phyloP scores from a whole-genome alignment of 2,329 filamentous ascomycete genomes.

The Scedosporium boydii region DNA sequence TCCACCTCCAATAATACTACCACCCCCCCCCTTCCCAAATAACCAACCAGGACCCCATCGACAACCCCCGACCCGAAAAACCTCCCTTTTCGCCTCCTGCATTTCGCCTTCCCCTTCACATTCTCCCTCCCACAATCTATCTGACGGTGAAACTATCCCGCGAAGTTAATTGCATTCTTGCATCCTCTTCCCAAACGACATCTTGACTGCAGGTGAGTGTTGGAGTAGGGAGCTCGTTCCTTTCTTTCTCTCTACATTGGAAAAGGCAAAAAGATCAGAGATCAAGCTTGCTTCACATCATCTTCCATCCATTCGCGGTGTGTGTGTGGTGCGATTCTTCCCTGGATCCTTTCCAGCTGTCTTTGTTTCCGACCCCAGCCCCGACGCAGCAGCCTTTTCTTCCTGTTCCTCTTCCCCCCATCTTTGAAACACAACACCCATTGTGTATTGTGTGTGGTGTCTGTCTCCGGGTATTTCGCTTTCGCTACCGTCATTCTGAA shows the following conservation, averaged over 20 bases:
- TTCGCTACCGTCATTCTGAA: not conserved
- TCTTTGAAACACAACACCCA: not conserved
- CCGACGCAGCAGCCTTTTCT: not conserved
- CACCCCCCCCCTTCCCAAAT: not conserved
- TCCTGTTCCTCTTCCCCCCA: not conserved
- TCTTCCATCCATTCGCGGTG: not conserved
- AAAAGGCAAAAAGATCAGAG: not conserved
- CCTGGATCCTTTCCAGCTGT: not conserved
- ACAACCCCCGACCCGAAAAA: conserved; percentile 6
- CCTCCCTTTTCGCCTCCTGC: conserved; percentile 4
- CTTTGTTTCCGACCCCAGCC: not conserved
- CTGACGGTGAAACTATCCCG: conserved; percentile 1
- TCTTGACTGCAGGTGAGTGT: conserved; percentile 4
- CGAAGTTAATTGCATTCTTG: not conserved
- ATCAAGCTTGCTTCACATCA: not conserved
- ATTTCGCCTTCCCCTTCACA: not conserved
- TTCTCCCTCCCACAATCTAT: conserved; percentile 2
- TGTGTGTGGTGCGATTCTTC: not conserved
- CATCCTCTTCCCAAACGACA: not conserved
- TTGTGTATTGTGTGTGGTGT: not conserved
- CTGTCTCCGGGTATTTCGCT: not conserved
- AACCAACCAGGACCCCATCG: not conserved
- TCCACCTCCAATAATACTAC: conserved; percentile 1
- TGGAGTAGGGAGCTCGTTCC: not conserved
- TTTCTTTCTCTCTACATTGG: not conserved